A percentile compares a stretch with the other conserved stretches of the same genome.
These are phyloP conservation scores for Candida khao-thaluensis DNA, from an alignment of 805 yeast species.

Conservation along the genomic window DNA sequence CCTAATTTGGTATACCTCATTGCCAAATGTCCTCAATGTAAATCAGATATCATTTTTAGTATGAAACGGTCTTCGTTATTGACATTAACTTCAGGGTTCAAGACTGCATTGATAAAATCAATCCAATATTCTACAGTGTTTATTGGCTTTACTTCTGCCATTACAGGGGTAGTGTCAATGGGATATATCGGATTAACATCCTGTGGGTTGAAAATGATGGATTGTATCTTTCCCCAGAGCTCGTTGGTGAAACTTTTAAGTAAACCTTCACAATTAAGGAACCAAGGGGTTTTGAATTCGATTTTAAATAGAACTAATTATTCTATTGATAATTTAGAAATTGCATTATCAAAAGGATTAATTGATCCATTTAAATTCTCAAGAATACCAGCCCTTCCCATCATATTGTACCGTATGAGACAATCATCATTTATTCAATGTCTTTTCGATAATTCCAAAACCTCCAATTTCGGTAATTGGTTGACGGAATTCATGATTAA, in stretches of 20 bases:
- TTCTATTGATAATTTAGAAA: constrained; percentile 27
- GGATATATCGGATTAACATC: constrained; percentile 39
- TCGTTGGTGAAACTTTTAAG: constrained; percentile 25
- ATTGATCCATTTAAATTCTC: constrained; percentile 38
- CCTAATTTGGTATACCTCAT: constrained; percentile 18
- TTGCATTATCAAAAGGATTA: constrained; percentile 29
- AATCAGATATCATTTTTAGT: constrained; percentile 31
- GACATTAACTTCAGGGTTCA: constrained; percentile 18
- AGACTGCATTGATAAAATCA: constrained; percentile 19
- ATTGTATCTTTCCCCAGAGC: constrained; percentile 34
- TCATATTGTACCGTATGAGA: constrained; percentile 39
- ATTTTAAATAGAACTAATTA: constrained; percentile 13
- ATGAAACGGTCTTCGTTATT: constrained; percentile 30
- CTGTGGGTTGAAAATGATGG: constrained; percentile 38
- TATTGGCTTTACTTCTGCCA: constrained; percentile 39
- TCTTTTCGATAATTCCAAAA: constrained; percentile 19
- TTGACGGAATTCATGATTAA: constrained; percentile 34
- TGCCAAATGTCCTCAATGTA: constrained; percentile 44
- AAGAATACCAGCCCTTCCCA: constrained; percentile 38
- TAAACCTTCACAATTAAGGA: background rate
- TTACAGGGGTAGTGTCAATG: constrained; percentile 39
- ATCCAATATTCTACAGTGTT: constrained; percentile 32
- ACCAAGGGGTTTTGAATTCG: constrained; percentile 4
- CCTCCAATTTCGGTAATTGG: constrained; percentile 18
- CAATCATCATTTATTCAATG: constrained; percentile 30